A percentile compares a stretch with the other conserved stretches of the same genome.
Evolutionary conservation across 768 basidiomycete species (phyloP).

Genomic region (Fibroporia radiculosa): DNA sequence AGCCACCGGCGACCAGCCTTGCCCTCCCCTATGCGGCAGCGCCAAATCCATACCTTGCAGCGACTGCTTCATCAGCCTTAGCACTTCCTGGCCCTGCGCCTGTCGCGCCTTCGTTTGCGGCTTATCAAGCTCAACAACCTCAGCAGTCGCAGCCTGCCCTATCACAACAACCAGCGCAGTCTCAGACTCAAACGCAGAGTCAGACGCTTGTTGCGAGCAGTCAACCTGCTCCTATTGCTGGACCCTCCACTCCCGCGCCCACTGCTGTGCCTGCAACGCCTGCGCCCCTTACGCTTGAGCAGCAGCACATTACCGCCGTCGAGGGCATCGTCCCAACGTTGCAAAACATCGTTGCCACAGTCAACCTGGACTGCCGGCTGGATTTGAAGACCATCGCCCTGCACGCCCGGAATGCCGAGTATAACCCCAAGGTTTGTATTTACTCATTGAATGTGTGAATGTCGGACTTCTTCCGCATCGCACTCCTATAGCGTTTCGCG

Average conservation of each 20-base stretch:
- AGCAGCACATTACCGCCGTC: conserved; percentile 92
- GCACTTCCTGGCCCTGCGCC: conserved; percentile 48
- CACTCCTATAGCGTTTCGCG: conserved; percentile 88
- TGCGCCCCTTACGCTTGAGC: conserved; percentile 73
- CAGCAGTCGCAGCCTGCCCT: conserved; percentile 7
- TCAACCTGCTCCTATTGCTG: conserved; percentile 40
- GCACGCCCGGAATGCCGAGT: conserved; percentile 97
- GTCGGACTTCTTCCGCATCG: conserved; percentile 55
- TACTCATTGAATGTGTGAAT: conserved; percentile 34
- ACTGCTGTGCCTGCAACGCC: conserved; percentile 59
- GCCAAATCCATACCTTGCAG: conserved; percentile 37
- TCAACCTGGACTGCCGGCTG: conserved; percentile 93
- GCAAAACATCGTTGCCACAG: conserved; percentile 99
- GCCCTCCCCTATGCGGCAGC: conserved; percentile 39
- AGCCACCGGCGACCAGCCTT: conserved; percentile 41
- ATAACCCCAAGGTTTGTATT: conserved; percentile 97
- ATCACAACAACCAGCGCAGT: conserved; percentile 15
- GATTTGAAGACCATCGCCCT: conserved; percentile 98
- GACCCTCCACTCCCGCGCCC: conserved; percentile 46
- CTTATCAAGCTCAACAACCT: conserved; percentile 12
- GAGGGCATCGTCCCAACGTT: conserved; percentile 98
- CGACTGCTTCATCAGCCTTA: conserved; percentile 34
- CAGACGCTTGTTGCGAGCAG: conserved; percentile 14
- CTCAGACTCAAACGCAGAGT: conserved; percentile 17
- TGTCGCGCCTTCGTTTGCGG: conserved; percentile 25